A percentile compares a stretch with the other conserved stretches of the same genome.
Evolutionary conservation across 768 basidiomycete genomes (phyloP).

Genomic region (Termitomyces titanicus): DNA sequence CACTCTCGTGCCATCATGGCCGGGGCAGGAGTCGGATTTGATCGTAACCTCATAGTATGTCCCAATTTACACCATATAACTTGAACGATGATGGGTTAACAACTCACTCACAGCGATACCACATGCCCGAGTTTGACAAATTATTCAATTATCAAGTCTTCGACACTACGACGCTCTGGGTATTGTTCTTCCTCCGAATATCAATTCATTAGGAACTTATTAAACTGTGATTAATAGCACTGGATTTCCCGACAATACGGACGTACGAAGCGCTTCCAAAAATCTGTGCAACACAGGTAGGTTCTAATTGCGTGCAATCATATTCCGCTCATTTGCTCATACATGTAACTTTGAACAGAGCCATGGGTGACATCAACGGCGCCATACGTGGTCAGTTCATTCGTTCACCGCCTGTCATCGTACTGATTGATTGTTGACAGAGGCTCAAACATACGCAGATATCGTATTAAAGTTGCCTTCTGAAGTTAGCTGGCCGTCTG

Average conservation of each 20-base stretch:
- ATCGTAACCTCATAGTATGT: constrained; percentile 7
- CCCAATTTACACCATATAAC: background rate
- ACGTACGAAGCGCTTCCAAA: background rate
- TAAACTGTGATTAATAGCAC: background rate
- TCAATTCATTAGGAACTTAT: background rate
- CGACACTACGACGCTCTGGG: constrained; percentile 5
- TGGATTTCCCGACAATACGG: background rate
- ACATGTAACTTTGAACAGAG: background rate
- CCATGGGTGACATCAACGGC: background rate
- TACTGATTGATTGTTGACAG: background rate
- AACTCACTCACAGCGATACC: background rate
- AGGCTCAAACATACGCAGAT: background rate
- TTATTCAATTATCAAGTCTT: constrained; percentile 1
- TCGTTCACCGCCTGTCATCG: background rate
- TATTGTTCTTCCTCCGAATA: background rate
- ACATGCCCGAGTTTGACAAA: constrained; percentile 3
- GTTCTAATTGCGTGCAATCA: too few species aligned
- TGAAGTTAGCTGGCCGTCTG: background rate
- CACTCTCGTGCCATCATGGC: constrained; percentile 4
- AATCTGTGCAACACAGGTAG: background rate
- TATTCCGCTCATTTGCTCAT: too few species aligned
- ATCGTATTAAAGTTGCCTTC: background rate
- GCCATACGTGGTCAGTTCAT: constrained; percentile 2
- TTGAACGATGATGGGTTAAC: background rate
- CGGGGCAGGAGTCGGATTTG: background rate